Conservation (phyloP, 2,329 filamentous ascomycete genomes). For the Colletotrichum salicis region DNA sequence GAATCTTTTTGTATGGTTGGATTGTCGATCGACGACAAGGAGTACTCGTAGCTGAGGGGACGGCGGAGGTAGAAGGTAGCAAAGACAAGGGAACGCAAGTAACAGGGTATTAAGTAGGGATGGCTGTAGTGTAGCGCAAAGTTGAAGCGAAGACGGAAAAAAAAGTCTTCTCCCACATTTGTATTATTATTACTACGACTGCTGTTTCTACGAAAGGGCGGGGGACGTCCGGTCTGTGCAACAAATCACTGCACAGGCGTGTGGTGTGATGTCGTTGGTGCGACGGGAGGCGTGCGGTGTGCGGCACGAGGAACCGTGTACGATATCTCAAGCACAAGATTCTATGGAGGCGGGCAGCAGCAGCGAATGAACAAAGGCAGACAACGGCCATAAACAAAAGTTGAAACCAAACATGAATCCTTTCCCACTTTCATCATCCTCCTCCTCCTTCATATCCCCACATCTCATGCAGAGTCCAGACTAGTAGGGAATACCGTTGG, state of each 20-base stretch:
- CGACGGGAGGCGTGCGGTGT: not conserved
- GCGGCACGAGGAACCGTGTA: not conserved
- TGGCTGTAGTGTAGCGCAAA: not conserved
- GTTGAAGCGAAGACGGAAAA: not conserved
- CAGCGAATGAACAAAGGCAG: not conserved
- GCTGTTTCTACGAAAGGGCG: not conserved
- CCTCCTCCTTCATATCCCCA: not conserved
- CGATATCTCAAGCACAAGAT: too few species aligned
- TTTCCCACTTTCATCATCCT: not conserved
- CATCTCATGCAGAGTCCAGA: not conserved
- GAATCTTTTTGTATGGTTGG: not conserved
- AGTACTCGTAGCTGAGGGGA: not conserved
- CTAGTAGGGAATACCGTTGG: conserved; percentile 95
- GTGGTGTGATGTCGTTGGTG: not conserved
- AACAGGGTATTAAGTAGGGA: not conserved
- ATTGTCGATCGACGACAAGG: not conserved
- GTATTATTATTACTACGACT: not conserved
- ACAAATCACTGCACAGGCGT: not conserved
- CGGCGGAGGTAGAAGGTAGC: not conserved
- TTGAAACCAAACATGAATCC: not conserved
- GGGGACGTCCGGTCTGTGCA: not conserved
- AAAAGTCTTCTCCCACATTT: not conserved
- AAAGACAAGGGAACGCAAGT: not conserved
- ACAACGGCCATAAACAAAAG: not conserved
- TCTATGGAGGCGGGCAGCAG: not conserved